These are phyloP conservation scores for Dipodascus albidus DNA, from an alignment of 805 yeast species.

Conservation along the genomic window DNA sequence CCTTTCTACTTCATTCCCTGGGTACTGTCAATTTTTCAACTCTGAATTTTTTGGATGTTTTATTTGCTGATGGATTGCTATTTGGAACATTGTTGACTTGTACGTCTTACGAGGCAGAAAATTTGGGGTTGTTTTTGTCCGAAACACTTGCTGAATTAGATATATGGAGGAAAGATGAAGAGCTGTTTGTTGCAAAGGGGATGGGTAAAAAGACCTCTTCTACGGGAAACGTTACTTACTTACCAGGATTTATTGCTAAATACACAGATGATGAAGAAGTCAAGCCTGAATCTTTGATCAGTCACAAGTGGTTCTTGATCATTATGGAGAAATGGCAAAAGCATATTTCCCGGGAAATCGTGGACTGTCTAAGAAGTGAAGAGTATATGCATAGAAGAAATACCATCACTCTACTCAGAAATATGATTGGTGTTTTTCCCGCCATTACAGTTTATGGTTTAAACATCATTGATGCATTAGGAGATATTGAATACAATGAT, in stretches of 20 bases:
- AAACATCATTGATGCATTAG: constrained; percentile 35
- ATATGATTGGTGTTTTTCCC: constrained; percentile 54
- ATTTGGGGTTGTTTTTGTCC: constrained; percentile 62
- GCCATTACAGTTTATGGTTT: constrained; percentile 56
- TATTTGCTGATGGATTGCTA: constrained; percentile 40
- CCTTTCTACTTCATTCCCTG: constrained; percentile 37
- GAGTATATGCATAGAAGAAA: constrained; percentile 76
- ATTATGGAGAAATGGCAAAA: constrained; percentile 46
- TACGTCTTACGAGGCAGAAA: constrained; percentile 71
- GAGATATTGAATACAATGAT: constrained; percentile 40
- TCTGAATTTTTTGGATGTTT: constrained; percentile 30
- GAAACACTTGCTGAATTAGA: constrained; percentile 41
- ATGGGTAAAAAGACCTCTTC: constrained; percentile 12
- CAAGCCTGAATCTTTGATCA: constrained; percentile 15
- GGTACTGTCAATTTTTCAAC: constrained; percentile 32
- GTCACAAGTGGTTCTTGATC: constrained; percentile 29
- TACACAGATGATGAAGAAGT: constrained; percentile 6
- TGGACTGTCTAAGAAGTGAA: constrained; percentile 29
- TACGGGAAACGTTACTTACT: constrained; percentile 11
- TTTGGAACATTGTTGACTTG: constrained; percentile 53
- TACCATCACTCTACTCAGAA: constrained; percentile 65
- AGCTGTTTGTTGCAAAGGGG: constrained; percentile 23
- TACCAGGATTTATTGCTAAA: constrained; percentile 18
- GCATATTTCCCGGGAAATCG: constrained; percentile 33
- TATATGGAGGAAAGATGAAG: constrained; percentile 31